Evolutionary conservation across 2,329 filamentous ascomycete genomes (phyloP), one percentile per base, ranked within the genome.

Genomic region (Claviceps purpurea): DNA sequence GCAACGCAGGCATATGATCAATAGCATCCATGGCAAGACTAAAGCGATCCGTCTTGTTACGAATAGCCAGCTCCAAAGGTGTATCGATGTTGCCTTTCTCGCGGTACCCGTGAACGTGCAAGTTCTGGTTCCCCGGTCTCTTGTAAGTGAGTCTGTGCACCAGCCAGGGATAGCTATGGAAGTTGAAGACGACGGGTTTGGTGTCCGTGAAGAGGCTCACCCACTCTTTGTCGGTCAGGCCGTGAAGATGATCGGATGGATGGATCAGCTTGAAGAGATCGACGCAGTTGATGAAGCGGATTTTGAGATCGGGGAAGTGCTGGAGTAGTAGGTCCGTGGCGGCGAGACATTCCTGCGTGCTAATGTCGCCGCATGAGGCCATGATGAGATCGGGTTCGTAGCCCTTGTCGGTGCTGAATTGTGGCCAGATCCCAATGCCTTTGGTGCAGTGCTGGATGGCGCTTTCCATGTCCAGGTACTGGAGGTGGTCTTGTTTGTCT

Each of bases 21-120:
- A 90, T 84, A 14, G 85, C 86, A 60, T 85, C 80, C 55, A 90
- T 87, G 10, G 86, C 85, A 40, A 90, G 69, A 58, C 81, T 86
- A 70, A 85, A 90, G 30, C 86, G 76, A 68, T 90, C 86, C 0
- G 85, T 86, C 60, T 83, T 75, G 68, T 90, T 90, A 54, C 85
- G 76, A 62, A 89, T 87, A 30, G 85, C 85, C 56, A 90, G 71
- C 68, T 89, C 85, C 20, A 89, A 78, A 1, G 85, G 86, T 0
- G 86, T 89, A 64, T 90, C 84, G 59, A 89, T 89, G 65, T 89
- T 90, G 47, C 86, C 86, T 75, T 90, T 89, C 72, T 90, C 85
- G 62, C 78, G 82, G 72, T 89, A 90, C 1, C 86, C 86, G 37
- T 82, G 75, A n/a, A 90, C 86, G 60, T 87, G 81, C 56, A 89